Evolutionary conservation across 108 stramenopile species (phyloP).

Genomic region (Nitzschia inconspicua): DNA sequence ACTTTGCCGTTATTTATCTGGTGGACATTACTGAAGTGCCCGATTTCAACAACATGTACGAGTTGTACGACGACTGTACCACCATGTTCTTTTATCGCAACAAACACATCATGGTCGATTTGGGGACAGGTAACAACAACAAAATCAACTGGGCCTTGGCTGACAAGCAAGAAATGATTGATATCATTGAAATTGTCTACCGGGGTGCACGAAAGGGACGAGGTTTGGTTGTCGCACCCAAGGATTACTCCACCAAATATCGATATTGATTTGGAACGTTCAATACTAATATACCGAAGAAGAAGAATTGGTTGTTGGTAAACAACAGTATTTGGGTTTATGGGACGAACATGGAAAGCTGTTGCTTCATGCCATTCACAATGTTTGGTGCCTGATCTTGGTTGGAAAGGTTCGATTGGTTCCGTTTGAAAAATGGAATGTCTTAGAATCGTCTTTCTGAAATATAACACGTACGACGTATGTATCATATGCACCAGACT

Average conservation of each 20-base stretch:
- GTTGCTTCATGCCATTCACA: too few species aligned
- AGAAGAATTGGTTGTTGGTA: too few species aligned
- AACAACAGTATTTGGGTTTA: too few species aligned
- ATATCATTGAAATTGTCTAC: constrained; percentile 98
- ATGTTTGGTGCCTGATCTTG: too few species aligned
- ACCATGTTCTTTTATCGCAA: constrained; percentile 99
- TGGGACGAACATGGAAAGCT: too few species aligned
- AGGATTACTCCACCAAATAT: constrained; percentile 98
- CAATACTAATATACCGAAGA: not conserved
- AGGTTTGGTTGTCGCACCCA: constrained; percentile 96
- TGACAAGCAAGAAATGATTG: constrained; percentile 97
- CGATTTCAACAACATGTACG: constrained; percentile 98
- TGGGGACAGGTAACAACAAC: constrained; percentile 99
- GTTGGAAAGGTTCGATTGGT: too few species aligned
- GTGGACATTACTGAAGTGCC: constrained; percentile 98
- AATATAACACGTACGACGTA: too few species aligned
- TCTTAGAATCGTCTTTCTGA: too few species aligned
- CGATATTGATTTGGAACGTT: constrained; percentile 53
- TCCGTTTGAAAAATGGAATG: too few species aligned
- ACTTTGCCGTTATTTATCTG: constrained; percentile 97
- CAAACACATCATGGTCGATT: constrained; percentile 98
- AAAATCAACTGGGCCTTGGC: constrained; percentile 98
- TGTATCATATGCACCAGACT: too few species aligned
- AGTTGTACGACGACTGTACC: constrained; percentile 95
- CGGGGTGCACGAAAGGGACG: constrained; percentile 95